phyloP scores from a whole-genome alignment of 2,329 filamentous ascomycete species.

The Ophiostoma pallidulum region DNA sequence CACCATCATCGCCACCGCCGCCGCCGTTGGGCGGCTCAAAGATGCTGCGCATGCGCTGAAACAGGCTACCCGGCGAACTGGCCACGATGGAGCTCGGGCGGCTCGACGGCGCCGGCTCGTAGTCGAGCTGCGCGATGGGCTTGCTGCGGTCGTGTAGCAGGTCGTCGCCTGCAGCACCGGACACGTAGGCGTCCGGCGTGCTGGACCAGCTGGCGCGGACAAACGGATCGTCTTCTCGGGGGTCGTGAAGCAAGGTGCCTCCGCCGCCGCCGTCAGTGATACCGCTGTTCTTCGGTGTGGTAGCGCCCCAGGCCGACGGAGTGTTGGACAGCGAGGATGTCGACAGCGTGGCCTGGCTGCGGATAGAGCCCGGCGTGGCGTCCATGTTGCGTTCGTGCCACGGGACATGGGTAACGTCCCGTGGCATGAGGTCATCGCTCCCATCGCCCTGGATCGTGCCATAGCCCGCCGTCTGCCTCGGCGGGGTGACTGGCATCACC shows the following conservation, averaged over 20 bases:
- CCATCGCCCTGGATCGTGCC: not conserved
- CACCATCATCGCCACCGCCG: not conserved
- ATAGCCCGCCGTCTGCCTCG: constrained; percentile 5
- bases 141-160: constrained; percentile 4
- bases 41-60: constrained; percentile 32
- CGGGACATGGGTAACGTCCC: constrained; percentile 25
- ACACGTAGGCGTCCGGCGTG: constrained; percentile 10
- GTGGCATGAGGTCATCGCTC: constrained; percentile 15
- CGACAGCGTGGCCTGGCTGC: constrained; percentile 28
- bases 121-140: constrained; percentile 17
- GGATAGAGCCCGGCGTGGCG: constrained; percentile 26
- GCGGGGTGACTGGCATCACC: constrained; percentile 14
- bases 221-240: constrained; percentile 25
- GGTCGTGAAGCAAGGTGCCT: not conserved
- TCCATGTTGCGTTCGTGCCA: constrained; percentile 23
- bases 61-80: constrained; percentile 23
- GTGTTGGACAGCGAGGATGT: constrained; percentile 23
- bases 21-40: constrained; percentile 25
- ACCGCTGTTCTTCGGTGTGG: not conserved
- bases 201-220: constrained; percentile 25
- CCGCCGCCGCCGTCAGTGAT: no score
- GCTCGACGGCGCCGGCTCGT: constrained; percentile 3
- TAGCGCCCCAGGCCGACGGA: constrained; percentile 3
- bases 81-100: constrained; percentile 13
- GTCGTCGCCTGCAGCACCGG: constrained; percentile 17